Conservation (phyloP, 106 monocot species). For the Vanilla planifolia region DNA sequence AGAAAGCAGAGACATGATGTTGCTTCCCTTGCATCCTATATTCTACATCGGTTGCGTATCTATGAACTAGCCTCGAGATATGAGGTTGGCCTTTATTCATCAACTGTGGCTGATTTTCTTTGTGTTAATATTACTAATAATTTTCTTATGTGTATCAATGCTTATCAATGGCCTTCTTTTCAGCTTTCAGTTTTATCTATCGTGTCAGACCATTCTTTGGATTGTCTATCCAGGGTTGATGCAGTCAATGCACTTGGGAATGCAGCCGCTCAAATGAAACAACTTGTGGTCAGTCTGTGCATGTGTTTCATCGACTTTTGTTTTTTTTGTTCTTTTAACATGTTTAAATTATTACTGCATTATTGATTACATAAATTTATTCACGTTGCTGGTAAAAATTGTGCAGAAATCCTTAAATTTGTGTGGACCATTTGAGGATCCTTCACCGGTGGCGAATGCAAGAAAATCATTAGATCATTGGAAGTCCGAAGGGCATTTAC, state of each 20-base stretch:
- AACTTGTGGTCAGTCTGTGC: conserved; percentile 56
- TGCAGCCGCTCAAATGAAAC: conserved; percentile 52
- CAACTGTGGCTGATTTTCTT: background rate
- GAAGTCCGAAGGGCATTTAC: conserved; percentile 47
- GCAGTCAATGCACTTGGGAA: conserved; percentile 34
- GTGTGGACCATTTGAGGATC: conserved; percentile 72
- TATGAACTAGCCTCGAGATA: conserved; percentile 75
- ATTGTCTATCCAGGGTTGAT: conserved; percentile 18
- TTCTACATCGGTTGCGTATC: conserved; percentile 72
- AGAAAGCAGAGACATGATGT: conserved; percentile 79
- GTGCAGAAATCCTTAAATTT: conserved; percentile 75
- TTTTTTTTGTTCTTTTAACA: background rate
- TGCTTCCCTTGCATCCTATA: conserved; percentile 68
- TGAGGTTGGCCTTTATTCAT: conserved; percentile 49
- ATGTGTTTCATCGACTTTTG: background rate
- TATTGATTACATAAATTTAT: background rate
- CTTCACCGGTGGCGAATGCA: conserved; percentile 31
- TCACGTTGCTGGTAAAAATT: conserved; percentile 9
- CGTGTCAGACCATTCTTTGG: conserved; percentile 30
- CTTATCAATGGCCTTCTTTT: conserved; percentile 9
- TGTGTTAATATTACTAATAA: background rate
- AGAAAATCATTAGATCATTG: conserved; percentile 23
- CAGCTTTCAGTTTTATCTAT: conserved; percentile 68
- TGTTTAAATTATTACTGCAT: background rate
- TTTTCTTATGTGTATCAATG: background rate